phyloP scores from a whole-genome alignment of 164 flowering plant species.

The Piper longum region DNA sequence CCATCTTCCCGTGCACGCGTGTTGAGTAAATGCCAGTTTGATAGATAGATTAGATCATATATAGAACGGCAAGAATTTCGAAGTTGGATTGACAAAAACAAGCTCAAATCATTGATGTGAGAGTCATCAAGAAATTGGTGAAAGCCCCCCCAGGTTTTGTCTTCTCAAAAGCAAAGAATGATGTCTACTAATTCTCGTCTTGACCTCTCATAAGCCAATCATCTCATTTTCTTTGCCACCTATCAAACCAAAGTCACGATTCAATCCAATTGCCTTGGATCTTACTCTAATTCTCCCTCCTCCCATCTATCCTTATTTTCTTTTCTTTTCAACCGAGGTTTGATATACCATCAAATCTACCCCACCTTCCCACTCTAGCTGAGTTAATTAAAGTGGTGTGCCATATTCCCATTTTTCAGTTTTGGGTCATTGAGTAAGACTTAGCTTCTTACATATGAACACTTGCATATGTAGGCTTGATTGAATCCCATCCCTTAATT shows the following conservation, averaged over 20 bases:
- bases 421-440: no score
- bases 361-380: not conserved
- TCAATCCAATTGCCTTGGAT: not conserved
- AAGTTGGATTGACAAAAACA: not conserved
- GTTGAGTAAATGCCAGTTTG: not conserved
- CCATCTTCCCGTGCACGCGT: not conserved
- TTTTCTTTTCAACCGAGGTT: no score
- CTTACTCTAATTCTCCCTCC: not conserved
- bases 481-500: no score
- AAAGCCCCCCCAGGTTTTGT: not conserved
- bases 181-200: not conserved
- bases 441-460: no score
- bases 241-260: not conserved
- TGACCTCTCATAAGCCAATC: not conserved
- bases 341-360: not conserved
- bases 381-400: no score
- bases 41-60: no score
- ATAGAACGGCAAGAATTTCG: not conserved
- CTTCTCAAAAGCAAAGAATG: not conserved
- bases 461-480: no score
- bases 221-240: not conserved
- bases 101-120: not conserved
- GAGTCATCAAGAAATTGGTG: not conserved
- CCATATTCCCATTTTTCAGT: no score
- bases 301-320: not conserved